phyloP scores from a whole-genome alignment of 2,329 filamentous ascomycete species.

The Trichoderma oligosporum region DNA sequence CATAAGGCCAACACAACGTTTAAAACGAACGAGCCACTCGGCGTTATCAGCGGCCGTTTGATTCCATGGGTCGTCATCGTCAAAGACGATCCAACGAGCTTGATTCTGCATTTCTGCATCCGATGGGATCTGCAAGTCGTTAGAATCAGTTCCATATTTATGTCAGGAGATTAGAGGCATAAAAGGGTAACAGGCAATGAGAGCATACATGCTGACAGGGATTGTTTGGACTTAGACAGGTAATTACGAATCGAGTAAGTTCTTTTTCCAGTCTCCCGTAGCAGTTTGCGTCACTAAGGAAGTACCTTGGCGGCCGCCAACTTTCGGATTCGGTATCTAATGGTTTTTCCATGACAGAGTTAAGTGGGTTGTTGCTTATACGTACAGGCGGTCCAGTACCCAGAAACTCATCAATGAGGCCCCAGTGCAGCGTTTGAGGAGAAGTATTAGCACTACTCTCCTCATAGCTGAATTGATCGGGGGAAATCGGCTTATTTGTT shows the following conservation, averaged over 20 bases:
- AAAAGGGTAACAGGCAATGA: not conserved
- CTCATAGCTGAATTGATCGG: not conserved
- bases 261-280: slow-evolving; percentile 7
- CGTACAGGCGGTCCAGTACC: not conserved
- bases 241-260: slow-evolving; percentile 10
- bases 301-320: not conserved
- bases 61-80: slow-evolving; percentile 15
- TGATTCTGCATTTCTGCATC: slow-evolving; percentile 7
- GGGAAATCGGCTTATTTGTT: not conserved
- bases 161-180: too few relatives aligned
- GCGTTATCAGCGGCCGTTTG: slow-evolving; percentile 14
- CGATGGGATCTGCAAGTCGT: not conserved
- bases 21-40: slow-evolving; percentile 12
- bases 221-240: slow-evolving; percentile 6
- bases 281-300: slow-evolving; percentile 11
- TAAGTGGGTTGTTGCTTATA: not conserved
- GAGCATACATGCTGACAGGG: slow-evolving; percentile 7
- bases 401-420: not conserved
- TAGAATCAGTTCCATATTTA: not conserved
- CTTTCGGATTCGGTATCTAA: not conserved
- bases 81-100: slow-evolving; percentile 10
- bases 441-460: not conserved
- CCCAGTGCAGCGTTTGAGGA: not conserved
- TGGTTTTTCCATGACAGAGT: not conserved
- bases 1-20: not conserved